Percentiles rank a stretch among this genome's conserved stretches.
phyloP scores from a whole-genome alignment of 441 rosid species.

The Flueggea neowawraea region DNA sequence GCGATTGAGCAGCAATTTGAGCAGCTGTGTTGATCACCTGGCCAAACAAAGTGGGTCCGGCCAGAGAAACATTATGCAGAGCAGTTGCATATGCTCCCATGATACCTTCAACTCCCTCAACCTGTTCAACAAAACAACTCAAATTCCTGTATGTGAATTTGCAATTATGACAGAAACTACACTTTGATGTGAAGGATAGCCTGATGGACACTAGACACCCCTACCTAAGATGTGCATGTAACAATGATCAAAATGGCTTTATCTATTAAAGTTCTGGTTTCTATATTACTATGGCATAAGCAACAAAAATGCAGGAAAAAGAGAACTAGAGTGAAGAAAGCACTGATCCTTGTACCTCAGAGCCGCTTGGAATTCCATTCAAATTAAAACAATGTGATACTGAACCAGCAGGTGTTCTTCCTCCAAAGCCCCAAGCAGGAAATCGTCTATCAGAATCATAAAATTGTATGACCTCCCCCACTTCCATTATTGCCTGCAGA shows the following conservation, averaged over 20 bases:
- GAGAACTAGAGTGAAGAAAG: not conserved
- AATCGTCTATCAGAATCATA: constrained; percentile 76
- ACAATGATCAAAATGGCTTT: too few species aligned
- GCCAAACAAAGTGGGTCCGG: constrained; percentile 87
- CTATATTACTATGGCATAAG: too few species aligned
- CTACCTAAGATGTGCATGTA: too few species aligned
- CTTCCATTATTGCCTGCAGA: constrained; percentile 73
- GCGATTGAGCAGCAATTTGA: constrained; percentile 50
- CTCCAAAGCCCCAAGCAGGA: constrained; percentile 94
- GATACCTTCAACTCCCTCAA: constrained; percentile 79
- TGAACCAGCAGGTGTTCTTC: constrained; percentile 43
- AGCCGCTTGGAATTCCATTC: constrained; percentile 46
- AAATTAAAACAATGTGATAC: constrained; percentile 85
- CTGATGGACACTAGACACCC: too few species aligned
- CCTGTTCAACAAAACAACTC: constrained; percentile 33
- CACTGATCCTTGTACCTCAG: constrained; percentile 38
- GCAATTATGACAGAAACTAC: too few species aligned
- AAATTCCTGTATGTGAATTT: too few species aligned
- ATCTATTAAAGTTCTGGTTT: too few species aligned
- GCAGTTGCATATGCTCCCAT: constrained; percentile 71
- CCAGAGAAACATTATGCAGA: constrained; percentile 50
- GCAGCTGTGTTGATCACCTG: constrained; percentile 74
- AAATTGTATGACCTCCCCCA: constrained; percentile 83
- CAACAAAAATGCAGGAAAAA: too few species aligned
- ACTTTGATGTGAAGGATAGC: too few species aligned